Conservation (phyloP, 805 yeast genomes). For the Helenozyma baotianmanensis region DNA sequence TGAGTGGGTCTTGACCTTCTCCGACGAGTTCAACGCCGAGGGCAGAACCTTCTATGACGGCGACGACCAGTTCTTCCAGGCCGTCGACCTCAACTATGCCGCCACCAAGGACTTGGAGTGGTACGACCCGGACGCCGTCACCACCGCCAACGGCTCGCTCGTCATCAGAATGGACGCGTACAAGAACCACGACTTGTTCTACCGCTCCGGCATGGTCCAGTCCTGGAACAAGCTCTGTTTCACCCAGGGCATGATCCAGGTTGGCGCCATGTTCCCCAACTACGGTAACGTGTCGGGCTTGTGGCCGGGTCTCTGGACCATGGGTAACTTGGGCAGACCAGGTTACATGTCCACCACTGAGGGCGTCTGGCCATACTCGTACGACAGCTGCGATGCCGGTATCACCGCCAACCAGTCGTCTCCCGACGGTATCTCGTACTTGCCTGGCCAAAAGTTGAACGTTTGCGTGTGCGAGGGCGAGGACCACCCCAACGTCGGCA, state of each 20-base stretch:
- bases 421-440: constrained; percentile 34
- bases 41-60: constrained; percentile 42
- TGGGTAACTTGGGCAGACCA: constrained; percentile 36
- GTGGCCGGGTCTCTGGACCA: constrained; percentile 39
- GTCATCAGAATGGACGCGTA: constrained; percentile 34
- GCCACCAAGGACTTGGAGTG: constrained; percentile 43
- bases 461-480: constrained; percentile 31
- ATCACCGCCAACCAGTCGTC: constrained; percentile 37
- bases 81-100: constrained; percentile 37
- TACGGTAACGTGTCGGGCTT: constrained; percentile 28
- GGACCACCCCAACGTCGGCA: constrained; percentile 35
- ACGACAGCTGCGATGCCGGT: constrained; percentile 34
- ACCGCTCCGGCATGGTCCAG: constrained; percentile 39
- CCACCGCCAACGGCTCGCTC: constrained; percentile 37
- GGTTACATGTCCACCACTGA: constrained; percentile 33
- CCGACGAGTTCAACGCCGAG: constrained; percentile 41
- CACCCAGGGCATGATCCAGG: constrained; percentile 28
- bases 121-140: constrained; percentile 41
- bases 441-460: constrained; percentile 34
- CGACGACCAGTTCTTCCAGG: constrained; percentile 41
- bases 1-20: constrained; percentile 34
- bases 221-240: constrained; percentile 37
- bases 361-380: constrained; percentile 39
- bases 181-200: constrained; percentile 31
- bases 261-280: constrained; percentile 28